Evolutionary conservation across 257 asterid species (phyloP), one percentile per base, ranked within the genome.

Genomic region (Datura wrightii): DNA sequence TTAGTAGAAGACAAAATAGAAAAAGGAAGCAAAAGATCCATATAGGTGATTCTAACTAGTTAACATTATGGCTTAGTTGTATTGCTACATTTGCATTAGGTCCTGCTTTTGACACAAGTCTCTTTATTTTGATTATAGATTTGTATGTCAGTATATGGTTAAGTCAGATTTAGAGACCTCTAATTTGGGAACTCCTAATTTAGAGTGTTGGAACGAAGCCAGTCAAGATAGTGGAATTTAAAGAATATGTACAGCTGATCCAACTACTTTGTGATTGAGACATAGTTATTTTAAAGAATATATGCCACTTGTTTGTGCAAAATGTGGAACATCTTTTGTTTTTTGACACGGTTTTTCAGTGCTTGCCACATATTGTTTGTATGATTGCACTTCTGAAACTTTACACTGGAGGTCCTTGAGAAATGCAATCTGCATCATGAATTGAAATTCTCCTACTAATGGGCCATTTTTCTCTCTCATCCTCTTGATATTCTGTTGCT

Each of bases 391-490:
- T 46, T 74, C 44, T 48, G 81, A 50, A 48, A 74, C 44, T 48
- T 48, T 50, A 15, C 81, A 4, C n/a, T 46, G 41, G 58, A 46
- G 59, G 41, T 74, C 59, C 80, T 74, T 74, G 80, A 48, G 39
- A 74, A 48, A 48, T 74, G 55, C 59, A 50, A 74, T 74, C 80
- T 46, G 80, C 48, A 46, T 74, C 59, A 48, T 13, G 55, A 41
- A 72, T 19, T 72, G 54, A n/a, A 46, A 72, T 50, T 46, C 60
- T 74, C 81, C 41, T 24, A 31, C 16, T 6, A 31, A 76, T 50
- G 82, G 82, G 31, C 14, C 62, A 31, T n/a, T 76, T 76, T 76
- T 50, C 31, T 36, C n/a, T 50, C 82, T 76, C 31, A 76, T 76
- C 59, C 24, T 76, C 39, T 76, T 50, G 62, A 50, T 76, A 52